These are phyloP conservation scores for Pseudogymnoascus sp. DNA, from an alignment of 2,329 filamentous ascomycete species.

Conservation along the genomic window DNA sequence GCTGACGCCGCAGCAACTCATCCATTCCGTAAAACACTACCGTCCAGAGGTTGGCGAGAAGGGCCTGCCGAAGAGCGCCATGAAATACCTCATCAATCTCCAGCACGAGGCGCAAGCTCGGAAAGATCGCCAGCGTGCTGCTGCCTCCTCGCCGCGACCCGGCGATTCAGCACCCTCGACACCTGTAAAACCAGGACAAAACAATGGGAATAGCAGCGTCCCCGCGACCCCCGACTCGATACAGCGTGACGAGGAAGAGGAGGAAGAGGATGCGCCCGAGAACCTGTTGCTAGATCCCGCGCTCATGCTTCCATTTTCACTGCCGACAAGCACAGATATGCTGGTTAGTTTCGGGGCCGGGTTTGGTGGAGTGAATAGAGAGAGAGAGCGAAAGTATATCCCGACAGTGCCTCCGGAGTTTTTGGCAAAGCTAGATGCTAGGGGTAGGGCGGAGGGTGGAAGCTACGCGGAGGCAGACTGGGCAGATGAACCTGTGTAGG, in stretches of 20 bases:
- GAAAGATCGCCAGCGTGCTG: slow-evolving; percentile 46
- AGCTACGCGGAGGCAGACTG: not conserved
- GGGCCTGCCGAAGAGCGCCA: slow-evolving; percentile 75
- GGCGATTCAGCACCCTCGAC: slow-evolving; percentile 37
- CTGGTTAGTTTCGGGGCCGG: slow-evolving; percentile 89
- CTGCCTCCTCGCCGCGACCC: slow-evolving; percentile 35
- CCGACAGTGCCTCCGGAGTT: slow-evolving; percentile 93
- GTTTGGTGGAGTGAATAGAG: slow-evolving; percentile 84
- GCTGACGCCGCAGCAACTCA: slow-evolving; percentile 77
- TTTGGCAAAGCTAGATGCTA: slow-evolving; percentile 72
- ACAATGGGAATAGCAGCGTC: slow-evolving; percentile 33
- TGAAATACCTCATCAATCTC: slow-evolving; percentile 75
- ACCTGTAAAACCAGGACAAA: slow-evolving; percentile 32
- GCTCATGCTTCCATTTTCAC: slow-evolving; percentile 86
- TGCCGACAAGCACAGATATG: slow-evolving; percentile 97
- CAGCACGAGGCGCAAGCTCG: slow-evolving; percentile 65
- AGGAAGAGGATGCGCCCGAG: slow-evolving; percentile 63
- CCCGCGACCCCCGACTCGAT: slow-evolving; percentile 33
- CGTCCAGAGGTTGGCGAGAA: slow-evolving; percentile 93
- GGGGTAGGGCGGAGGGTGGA: not conserved
- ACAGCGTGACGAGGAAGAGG: slow-evolving; percentile 29
- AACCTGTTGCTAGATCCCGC: slow-evolving; percentile 80
- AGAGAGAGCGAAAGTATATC: slow-evolving; percentile 90
- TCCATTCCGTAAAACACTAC: slow-evolving; percentile 90
- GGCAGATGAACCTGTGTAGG: slow-evolving; percentile 3